Base-by-base conservation (phyloP, 768 basidiomycete species). In the Tulasnella sp. region DNA sequence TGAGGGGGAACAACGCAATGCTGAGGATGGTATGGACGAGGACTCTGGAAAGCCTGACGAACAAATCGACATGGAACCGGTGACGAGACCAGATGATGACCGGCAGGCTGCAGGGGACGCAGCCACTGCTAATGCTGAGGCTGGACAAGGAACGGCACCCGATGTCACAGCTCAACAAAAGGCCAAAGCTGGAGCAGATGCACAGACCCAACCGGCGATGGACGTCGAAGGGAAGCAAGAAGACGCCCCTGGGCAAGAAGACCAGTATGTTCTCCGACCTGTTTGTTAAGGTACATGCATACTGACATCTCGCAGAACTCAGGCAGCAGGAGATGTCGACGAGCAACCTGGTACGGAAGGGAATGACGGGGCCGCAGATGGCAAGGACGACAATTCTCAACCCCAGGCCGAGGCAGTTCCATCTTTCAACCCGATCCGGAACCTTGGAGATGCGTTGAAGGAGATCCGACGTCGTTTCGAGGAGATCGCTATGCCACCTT, bases 401-500 rank as follows among this genome's bases (percentile, higher is more conserved):
- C 21, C 21, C 27, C 49, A 57, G 23, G 45, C 17, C 27, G 45
- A 53, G 32, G 14, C n/a, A n/a, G 4, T 2, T 19, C 19, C 23
- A 43, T 71, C 69, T 4, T 72, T 75, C 31, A 81, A 86, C 62
- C 80, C 83, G 3, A 69, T 82, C 35, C 86, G 90, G 49, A 85
- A 80, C 61, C 79, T 92, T 2, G 91, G 91, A 29, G 91, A 96
- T 64, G 77, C 85, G 0, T 68, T 88, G 50, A 79, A 84, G 62
- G 84, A 93, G 63, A 84, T 93, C 53, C 81, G 77, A 48, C 80
- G 84, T 59, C 81, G 83, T n/a, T 80, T 90, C 62, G 81, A 92
- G 58, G 84, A 89, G 58, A 94, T 97, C 59, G 70, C 84, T 54
- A 72, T 74, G 57, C 67, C 70, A 2, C 21, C 42, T 9, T 66